These are phyloP conservation scores for Oryza coarctata DNA, from an alignment of 176 grass and related monocot genomes.

Conservation along the genomic window DNA sequence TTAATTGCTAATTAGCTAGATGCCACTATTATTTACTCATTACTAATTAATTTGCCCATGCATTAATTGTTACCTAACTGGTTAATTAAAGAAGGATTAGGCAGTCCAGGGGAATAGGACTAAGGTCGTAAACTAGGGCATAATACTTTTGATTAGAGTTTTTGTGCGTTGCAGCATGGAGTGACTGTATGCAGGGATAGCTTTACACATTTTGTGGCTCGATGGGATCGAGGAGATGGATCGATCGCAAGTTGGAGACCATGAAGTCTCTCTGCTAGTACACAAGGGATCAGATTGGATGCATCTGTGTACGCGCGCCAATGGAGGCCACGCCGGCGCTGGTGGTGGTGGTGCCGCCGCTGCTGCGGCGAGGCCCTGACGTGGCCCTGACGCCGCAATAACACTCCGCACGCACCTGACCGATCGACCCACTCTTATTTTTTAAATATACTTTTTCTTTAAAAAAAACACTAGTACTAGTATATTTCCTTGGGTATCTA, in stretches of 20 bases:
- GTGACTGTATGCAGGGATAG: background rate
- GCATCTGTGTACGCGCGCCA: background rate
- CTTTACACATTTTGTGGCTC: slow-evolving; percentile 29
- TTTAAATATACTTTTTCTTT: background rate
- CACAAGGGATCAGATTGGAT: slow-evolving; percentile 1
- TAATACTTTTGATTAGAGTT: background rate
- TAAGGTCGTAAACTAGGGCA: background rate
- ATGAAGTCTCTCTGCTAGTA: background rate
- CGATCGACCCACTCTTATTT: background rate
- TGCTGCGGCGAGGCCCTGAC: slow-evolving; percentile 5
- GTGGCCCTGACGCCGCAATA: slow-evolving; percentile 23
- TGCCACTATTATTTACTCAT: no score
- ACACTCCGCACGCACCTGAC: background rate
- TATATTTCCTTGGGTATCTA: no score
- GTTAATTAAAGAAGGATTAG: background rate
- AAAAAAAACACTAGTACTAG: no score
- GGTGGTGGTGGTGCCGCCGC: background rate
- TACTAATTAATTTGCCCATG: no score
- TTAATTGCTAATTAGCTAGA: background rate
- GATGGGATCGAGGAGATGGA: slow-evolving; percentile 8
- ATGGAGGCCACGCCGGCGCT: background rate
- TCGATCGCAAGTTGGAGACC: background rate
- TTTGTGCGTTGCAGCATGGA: background rate
- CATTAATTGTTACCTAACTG: no score
- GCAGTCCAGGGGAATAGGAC: background rate